Conservation (phyloP, 169 alveolate genomes). For the Amoebophrya sp. region DNA sequence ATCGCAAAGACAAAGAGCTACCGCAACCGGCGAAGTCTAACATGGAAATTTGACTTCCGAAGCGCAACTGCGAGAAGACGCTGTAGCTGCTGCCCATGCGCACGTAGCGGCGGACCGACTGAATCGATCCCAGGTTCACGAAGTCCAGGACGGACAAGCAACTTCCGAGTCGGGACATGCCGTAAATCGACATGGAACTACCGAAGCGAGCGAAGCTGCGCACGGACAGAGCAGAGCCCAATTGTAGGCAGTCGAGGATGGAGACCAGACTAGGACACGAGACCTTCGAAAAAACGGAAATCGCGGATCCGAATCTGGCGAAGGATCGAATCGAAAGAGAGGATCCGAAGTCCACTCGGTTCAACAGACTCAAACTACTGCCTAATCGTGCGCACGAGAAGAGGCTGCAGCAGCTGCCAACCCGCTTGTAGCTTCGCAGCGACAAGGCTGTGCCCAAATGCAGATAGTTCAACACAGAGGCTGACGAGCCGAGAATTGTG, state of each 20-base stretch:
- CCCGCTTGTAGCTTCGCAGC: neutral
- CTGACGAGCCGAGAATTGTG: neutral
- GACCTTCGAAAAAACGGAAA: neutral
- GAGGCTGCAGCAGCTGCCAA: neutral
- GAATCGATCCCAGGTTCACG: neutral
- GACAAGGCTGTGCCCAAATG: neutral
- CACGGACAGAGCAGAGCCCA: neutral
- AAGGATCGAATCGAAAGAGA: neutral
- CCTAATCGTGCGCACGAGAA: neutral
- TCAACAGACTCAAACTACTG: neutral
- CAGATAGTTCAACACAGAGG: neutral
- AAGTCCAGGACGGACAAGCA: conserved; percentile 29
- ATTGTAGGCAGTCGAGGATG: neutral
- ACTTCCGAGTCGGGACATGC: neutral
- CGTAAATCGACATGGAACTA: conserved; percentile 25
- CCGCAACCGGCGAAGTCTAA: neutral
- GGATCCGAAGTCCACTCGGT: neutral
- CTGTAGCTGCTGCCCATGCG: neutral
- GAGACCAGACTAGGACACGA: neutral
- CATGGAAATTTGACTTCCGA: neutral
- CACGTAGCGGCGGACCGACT: neutral
- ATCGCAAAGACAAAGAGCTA: neutral
- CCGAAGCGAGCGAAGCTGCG: conserved; percentile 16
- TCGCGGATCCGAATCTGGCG: neutral
- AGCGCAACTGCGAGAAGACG: neutral